These are phyloP conservation scores for Aspergillus ruber DNA, from an alignment of 2,329 filamentous ascomycete species.

Conservation along the genomic window DNA sequence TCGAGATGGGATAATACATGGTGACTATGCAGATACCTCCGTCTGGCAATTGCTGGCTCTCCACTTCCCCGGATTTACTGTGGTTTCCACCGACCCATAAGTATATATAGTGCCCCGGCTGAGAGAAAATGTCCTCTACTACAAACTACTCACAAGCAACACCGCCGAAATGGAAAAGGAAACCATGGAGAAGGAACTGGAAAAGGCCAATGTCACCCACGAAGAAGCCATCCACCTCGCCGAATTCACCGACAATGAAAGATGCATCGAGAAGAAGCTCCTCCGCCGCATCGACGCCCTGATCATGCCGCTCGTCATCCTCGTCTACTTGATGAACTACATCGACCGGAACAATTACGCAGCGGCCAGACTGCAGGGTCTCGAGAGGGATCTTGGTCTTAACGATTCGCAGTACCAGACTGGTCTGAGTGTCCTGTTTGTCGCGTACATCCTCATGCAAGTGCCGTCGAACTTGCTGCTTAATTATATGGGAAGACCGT, in stretches of 20 bases:
- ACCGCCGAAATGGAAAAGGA: conserved; percentile 8
- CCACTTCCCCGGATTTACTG: too few relatives aligned
- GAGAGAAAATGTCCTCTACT: too few relatives aligned
- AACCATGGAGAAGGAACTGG: conserved; percentile 5
- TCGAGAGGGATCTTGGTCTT: conserved; percentile 32
- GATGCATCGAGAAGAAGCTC: conserved; percentile 31
- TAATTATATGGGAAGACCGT: conserved; percentile 38
- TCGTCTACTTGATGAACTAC: conserved; percentile 41
- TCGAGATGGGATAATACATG: too few relatives aligned
- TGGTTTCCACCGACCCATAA: too few relatives aligned
- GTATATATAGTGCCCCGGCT: too few relatives aligned
- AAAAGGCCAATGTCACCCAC: conserved; percentile 13
- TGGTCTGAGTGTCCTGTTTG: conserved; percentile 39
- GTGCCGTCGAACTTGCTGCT: conserved; percentile 44
- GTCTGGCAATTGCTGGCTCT: too few relatives aligned
- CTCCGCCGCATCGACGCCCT: conserved; percentile 30
- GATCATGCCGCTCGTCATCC: conserved; percentile 37
- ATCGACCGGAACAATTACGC: conserved; percentile 36
- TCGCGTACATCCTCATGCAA: conserved; percentile 41
- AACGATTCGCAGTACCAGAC: conserved; percentile 34
- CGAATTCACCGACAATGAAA: conserved; percentile 26
- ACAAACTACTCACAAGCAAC: too few relatives aligned
- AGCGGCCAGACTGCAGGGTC: conserved; percentile 39
- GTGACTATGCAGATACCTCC: too few relatives aligned
- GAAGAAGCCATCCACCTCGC: conserved; percentile 31